Evolutionary conservation across 2,329 filamentous ascomycete genomes (phyloP).

Genomic region (Microdochium nivale): DNA sequence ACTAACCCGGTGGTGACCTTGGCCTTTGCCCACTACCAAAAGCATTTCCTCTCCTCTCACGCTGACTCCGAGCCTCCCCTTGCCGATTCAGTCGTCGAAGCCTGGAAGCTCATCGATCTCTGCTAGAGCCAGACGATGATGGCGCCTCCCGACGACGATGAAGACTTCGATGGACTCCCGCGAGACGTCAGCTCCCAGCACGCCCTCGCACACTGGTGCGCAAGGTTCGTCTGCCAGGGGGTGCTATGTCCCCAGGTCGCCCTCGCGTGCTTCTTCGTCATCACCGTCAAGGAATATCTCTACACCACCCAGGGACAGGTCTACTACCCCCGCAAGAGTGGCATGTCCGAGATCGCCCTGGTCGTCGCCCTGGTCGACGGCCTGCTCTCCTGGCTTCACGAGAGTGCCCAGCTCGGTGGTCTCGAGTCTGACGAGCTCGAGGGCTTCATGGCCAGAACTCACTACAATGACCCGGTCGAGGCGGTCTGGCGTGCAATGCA

Average conservation of each 20-base stretch:
- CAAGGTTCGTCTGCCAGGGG: not conserved
- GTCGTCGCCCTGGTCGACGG: not conserved
- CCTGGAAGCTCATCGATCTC: not conserved
- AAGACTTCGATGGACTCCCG: too few species aligned
- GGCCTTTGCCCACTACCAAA: too few species aligned
- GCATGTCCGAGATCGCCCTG: not conserved
- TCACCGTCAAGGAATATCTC: not conserved
- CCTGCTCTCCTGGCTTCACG: not conserved
- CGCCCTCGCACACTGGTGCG: not conserved
- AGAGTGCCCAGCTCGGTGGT: not conserved
- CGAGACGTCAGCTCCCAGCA: too few species aligned
- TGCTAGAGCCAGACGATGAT: not conserved
- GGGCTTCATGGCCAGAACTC: too few species aligned
- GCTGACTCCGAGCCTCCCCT: not conserved
- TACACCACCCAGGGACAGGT: not conserved
- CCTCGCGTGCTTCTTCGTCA: not conserved
- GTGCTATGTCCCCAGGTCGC: not conserved
- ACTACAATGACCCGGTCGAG: too few species aligned
- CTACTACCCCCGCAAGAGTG: not conserved
- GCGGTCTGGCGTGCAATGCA: too few species aligned
- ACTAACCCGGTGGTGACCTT: not conserved
- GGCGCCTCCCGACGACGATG: too few species aligned
- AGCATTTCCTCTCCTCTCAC: not conserved
- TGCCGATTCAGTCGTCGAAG: not conserved
- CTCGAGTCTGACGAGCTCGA: not conserved